phyloP scores from a whole-genome alignment of 345 rosid genomes.

The Arabis hirsuta region DNA sequence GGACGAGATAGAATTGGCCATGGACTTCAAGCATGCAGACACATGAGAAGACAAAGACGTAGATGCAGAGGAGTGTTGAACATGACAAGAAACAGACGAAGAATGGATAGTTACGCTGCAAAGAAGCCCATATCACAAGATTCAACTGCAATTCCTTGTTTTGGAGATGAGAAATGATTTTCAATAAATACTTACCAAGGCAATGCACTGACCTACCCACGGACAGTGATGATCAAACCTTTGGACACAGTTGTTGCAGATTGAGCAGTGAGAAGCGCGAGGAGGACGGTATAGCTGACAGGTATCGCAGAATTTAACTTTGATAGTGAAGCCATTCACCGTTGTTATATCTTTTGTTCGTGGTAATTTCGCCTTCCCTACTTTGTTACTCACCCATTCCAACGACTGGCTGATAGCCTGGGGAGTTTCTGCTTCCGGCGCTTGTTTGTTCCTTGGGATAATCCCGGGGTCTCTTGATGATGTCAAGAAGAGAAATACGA shows the following conservation, averaged over 20 bases:
- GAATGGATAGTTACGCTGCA: slow-evolving; percentile 81
- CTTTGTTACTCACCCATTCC: slow-evolving; percentile 61
- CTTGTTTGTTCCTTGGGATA: slow-evolving; percentile 57
- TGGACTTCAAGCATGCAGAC: slow-evolving; percentile 55
- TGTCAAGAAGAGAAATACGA: slow-evolving; percentile 68
- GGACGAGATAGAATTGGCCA: slow-evolving; percentile 40
- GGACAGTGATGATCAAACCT: slow-evolving; percentile 98
- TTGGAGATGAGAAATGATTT: slow-evolving; percentile 3
- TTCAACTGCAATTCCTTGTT: not conserved
- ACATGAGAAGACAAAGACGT: slow-evolving; percentile 69
- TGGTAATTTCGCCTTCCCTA: slow-evolving; percentile 52
- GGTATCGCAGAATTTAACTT: slow-evolving; percentile 85
- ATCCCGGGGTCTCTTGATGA: slow-evolving; percentile 86
- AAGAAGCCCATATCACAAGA: slow-evolving; percentile 20
- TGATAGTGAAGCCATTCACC: slow-evolving; percentile 60
- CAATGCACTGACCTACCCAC: slow-evolving; percentile 98
- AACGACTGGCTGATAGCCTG: slow-evolving; percentile 46
- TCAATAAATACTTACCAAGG: slow-evolving; percentile 55
- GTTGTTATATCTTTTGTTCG: slow-evolving; percentile 55
- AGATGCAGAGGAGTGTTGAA: slow-evolving; percentile 69
- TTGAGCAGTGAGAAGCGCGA: slow-evolving; percentile 91
- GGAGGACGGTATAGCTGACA: slow-evolving; percentile 86
- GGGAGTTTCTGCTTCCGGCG: slow-evolving; percentile 52
- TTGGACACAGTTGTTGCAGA: slow-evolving; percentile 91
- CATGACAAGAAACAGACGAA: slow-evolving; percentile 72